phyloP scores from a whole-genome alignment of 768 basidiomycete genomes.

The Phaeotremella skinneri region DNA sequence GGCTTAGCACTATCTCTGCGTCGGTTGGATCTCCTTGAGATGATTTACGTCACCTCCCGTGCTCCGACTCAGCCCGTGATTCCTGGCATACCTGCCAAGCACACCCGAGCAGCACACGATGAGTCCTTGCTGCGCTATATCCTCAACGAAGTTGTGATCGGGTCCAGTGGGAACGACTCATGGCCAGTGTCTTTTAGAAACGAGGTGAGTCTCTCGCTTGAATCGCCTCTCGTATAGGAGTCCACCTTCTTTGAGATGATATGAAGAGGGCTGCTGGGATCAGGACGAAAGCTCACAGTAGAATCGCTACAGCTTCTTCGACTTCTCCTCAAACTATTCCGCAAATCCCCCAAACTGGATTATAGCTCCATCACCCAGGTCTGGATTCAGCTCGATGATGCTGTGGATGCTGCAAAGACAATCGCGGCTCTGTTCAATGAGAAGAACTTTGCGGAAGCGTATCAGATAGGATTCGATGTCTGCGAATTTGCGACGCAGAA shows the following conservation, averaged over 20 bases:
- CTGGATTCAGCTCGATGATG: constrained; percentile 79
- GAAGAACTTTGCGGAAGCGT: constrained; percentile 69
- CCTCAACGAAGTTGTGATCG: constrained; percentile 86
- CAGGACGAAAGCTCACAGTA: background rate
- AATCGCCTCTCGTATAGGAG: too few species aligned
- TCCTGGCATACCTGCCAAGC: constrained; percentile 41
- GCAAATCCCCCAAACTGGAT: constrained; percentile 61
- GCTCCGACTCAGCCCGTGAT: constrained; percentile 24
- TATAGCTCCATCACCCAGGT: constrained; percentile 81
- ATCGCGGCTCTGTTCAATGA: constrained; percentile 34
- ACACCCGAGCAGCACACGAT: constrained; percentile 63
- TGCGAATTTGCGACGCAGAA: constrained; percentile 92
- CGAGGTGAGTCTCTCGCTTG: constrained; percentile 47
- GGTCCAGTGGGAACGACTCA: constrained; percentile 69
- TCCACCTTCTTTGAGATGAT: too few species aligned
- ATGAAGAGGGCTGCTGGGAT: background rate
- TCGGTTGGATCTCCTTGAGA: constrained; percentile 78
- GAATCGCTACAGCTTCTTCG: constrained; percentile 51
- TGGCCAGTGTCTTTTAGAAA: constrained; percentile 46
- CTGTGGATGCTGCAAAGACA: constrained; percentile 46
- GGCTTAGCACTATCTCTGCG: constrained; percentile 91
- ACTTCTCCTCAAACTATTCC: constrained; percentile 74
- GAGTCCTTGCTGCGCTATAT: constrained; percentile 79
- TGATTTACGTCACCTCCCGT: constrained; percentile 57
- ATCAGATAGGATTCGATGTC: constrained; percentile 93